These are phyloP conservation scores for Anacardium occidentale DNA, from an alignment of 345 rosid genomes.

Conservation along the genomic window DNA sequence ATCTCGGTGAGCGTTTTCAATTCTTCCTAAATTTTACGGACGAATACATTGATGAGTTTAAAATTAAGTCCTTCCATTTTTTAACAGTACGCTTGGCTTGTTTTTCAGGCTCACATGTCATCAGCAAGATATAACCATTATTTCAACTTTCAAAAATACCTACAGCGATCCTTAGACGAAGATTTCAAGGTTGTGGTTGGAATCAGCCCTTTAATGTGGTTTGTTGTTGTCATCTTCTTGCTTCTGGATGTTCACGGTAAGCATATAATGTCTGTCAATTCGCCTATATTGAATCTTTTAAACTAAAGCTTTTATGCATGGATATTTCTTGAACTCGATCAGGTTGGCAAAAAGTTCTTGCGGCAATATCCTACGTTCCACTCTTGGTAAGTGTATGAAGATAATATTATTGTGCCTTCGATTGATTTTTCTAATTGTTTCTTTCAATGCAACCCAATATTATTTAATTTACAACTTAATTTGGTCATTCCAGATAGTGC, in stretches of 20 bases:
- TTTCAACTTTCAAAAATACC: conserved; percentile 44
- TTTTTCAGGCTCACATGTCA: conserved; percentile 18
- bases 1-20: conserved; percentile 25
- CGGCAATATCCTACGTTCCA: conserved; percentile 24
- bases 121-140: conserved; percentile 5
- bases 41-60: no score
- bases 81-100: background rate
- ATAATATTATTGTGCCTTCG: background rate
- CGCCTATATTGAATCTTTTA: no score
- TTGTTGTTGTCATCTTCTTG: conserved; percentile 31
- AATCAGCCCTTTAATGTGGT: conserved; percentile 37
- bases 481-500: conserved; percentile 32
- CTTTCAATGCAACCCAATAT: background rate
- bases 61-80: no score
- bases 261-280: background rate
- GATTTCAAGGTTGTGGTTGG: conserved; percentile 41
- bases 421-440: background rate
- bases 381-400: conserved; percentile 23
- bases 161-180: conserved; percentile 42
- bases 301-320: no score
- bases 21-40: background rate
- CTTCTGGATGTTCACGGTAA: conserved; percentile 35
- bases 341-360: conserved; percentile 27
- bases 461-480: background rate
- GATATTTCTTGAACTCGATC: background rate